Base-by-base conservation (phyloP, 495 filamentous ascomycete genomes). In the Aspergillus cristatus region DNA sequence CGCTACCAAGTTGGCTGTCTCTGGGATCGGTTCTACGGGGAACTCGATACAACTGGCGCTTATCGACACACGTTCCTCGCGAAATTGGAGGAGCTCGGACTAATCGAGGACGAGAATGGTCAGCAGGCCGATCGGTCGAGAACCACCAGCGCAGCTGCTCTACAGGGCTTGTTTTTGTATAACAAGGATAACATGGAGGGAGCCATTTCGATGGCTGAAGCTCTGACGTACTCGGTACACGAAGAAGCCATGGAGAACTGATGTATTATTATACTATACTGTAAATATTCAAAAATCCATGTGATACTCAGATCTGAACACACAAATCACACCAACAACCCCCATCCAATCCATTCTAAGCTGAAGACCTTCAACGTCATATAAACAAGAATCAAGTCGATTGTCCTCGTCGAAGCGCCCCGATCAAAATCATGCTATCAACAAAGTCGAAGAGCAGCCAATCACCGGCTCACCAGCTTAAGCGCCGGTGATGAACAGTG, bases 1-100 rank as follows among this genome's bases (percentile, higher is more conserved):
- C 70, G 75, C 35, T 84, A 84, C 54, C 90, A 96, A 57, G 86
- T 90, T 12, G 77, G 63, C 6, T 68, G 82, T 57, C 81, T 98
- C 62, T 98, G 91, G 91, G 82, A 89, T 57, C 76, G 91, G 18
- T 98, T 97, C 60, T 98, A 96, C 44, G 81, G 81, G 3, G 83
- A 87, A 25, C 57, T 84, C n/a, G 86, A 94, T 48, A 37, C 54
- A 10, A 71, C 79, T 34, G 79, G 76, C 7, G 37, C 41, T 5
- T 44, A 63, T 31, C 73, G 67, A 37, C 54, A 58, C 36, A 45
- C 51, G 7, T 79, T 79, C 51, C 47, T 76, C 43, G 44, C 62
- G 26, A 66, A 63, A 26, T 63, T 78, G 11, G 57, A 67, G 32
- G 58, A 67, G 28, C 62, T 77, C 14, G 69, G 70, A 2, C 43